Base-by-base conservation (phyloP, 163 green algal genomes). In the Scenedesmus sp. region DNA sequence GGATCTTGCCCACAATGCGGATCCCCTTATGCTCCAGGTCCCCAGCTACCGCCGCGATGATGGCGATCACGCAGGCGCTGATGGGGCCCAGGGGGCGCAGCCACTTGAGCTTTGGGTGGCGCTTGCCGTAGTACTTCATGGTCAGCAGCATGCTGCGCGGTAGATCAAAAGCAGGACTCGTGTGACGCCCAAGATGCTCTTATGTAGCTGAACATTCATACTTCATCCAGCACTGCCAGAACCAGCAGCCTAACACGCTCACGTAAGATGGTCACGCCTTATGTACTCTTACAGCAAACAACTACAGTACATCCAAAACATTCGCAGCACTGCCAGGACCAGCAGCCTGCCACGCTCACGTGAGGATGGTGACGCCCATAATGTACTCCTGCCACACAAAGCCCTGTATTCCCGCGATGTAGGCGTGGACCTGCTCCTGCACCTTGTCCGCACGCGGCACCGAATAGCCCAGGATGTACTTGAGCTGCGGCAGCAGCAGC, bases 31-130 rank as follows among this genome's bases (percentile, higher is more conserved):
- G 91, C 62, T 96, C 91, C 10, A 95, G 55, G 55, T 94, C 96
- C 4, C 88, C 81, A 6, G 55, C 73, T 16, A 88, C 90, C 15
- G 84, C 84, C 23, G 83, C 89, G 55, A 81, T 60, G 55, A 92
- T 92, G 66, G 56, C 96, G 23, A 97, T 82, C 67, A 96, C 62
- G 84, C 94, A 95, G 1, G 97, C 96, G 7, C 93, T 95, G 23
- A 98, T 92, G 0, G 96, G 96, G 8, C 96, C 96, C 10, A 97
- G 54, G 0, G 96, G 91, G 9, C 95, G 92, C 55, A 98, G 26
- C 91, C 91, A 95, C 20, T 74, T 88, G 1, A 95, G 89, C 57
- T 87, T 85, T n/a, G 52, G 54, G 64, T 84, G 73, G 26, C 82
- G 76, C 66, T 92, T 93, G 77, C 84, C 74, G 57, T 86, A 62